A percentile compares a stretch with the other conserved stretches of the same genome.
Evolutionary conservation across 2,329 filamentous ascomycete species (phyloP).

Genomic region (Exophiala dermatitidis): DNA sequence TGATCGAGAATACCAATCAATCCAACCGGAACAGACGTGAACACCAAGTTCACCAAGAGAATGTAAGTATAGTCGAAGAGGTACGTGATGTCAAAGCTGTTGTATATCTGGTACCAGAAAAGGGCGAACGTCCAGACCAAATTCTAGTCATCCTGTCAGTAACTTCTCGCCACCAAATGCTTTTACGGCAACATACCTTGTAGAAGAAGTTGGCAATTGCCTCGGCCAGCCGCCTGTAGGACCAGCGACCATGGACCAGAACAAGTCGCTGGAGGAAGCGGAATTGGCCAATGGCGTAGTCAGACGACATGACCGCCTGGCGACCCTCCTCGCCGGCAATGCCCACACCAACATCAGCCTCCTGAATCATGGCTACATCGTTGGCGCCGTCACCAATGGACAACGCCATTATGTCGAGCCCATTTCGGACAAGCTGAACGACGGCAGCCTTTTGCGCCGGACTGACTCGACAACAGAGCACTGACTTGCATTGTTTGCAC

Average conservation of each 20-base stretch:
- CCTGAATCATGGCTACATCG: constrained; percentile 96
- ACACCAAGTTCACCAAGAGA: constrained; percentile 89
- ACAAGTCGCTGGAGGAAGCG: constrained; percentile 77
- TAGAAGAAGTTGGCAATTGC: constrained; percentile 99
- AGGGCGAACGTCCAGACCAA: constrained; percentile 94
- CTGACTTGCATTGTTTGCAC: constrained; percentile 94
- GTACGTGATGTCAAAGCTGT: constrained; percentile 93
- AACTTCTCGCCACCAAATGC: not conserved
- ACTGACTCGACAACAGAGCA: constrained; percentile 94
- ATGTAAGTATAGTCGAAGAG: constrained; percentile 98
- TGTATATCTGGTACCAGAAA: constrained; percentile 96
- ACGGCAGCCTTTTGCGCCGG: constrained; percentile 97
- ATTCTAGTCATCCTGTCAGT: constrained; percentile 52
- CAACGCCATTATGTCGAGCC: constrained; percentile 90
- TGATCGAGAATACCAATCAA: constrained; percentile 96
- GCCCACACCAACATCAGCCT: constrained; percentile 92
- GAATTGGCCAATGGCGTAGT: constrained; percentile 93
- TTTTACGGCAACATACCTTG: constrained; percentile 52
- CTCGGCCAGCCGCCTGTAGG: constrained; percentile 88
- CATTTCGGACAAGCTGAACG: constrained; percentile 88
- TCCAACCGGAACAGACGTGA: constrained; percentile 89
- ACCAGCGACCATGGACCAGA: constrained; percentile 88
- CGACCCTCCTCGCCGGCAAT: constrained; percentile 89
- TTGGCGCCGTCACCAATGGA: constrained; percentile 92
- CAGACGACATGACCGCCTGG: constrained; percentile 91